Percentiles rank a stretch among this genome's conserved stretches.
phyloP scores from a whole-genome alignment of 208 protist species.

The Endotrypanum monterogeii region DNA sequence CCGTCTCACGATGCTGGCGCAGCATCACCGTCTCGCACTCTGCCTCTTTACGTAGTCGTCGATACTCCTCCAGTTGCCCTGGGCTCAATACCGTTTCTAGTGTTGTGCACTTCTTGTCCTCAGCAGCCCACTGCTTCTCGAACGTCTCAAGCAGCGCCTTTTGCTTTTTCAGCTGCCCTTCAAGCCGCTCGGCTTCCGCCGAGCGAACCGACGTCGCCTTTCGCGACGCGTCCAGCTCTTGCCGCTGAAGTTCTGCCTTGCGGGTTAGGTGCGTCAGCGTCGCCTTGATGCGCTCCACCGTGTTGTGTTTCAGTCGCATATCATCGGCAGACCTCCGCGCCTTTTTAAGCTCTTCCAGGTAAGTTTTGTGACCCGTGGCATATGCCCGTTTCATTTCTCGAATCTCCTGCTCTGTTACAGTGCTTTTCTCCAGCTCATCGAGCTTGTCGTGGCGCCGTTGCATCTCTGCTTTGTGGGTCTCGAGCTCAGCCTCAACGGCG shows the following conservation, averaged over 20 bases:
- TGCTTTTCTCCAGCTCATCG: constrained; percentile 63
- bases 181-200: constrained; percentile 61
- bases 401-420: constrained; percentile 66
- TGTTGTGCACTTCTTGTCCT: constrained; percentile 48
- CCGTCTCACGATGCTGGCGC: constrained; percentile 72
- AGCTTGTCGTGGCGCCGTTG: constrained; percentile 56
- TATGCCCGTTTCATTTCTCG: constrained; percentile 83
- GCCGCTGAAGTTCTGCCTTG: constrained; percentile 63
- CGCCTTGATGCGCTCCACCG: constrained; percentile 67
- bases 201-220: constrained; percentile 62
- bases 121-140: constrained; percentile 58
- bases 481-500: constrained; percentile 80
- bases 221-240: constrained; percentile 47
- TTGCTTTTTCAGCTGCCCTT: constrained; percentile 70
- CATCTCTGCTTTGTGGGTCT: constrained; percentile 71
- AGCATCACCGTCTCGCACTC: constrained; percentile 83
- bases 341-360: constrained; percentile 78
- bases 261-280: constrained; percentile 65
- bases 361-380: constrained; percentile 70
- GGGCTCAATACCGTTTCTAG: constrained; percentile 43
- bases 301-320: constrained; percentile 66
- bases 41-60: constrained; percentile 75
- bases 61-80: constrained; percentile 76
- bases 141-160: constrained; percentile 56
- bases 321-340: constrained; percentile 60